Evolutionary conservation across 805 yeast genomes (phyloP).

Genomic region (Clavispora carvajalis): DNA sequence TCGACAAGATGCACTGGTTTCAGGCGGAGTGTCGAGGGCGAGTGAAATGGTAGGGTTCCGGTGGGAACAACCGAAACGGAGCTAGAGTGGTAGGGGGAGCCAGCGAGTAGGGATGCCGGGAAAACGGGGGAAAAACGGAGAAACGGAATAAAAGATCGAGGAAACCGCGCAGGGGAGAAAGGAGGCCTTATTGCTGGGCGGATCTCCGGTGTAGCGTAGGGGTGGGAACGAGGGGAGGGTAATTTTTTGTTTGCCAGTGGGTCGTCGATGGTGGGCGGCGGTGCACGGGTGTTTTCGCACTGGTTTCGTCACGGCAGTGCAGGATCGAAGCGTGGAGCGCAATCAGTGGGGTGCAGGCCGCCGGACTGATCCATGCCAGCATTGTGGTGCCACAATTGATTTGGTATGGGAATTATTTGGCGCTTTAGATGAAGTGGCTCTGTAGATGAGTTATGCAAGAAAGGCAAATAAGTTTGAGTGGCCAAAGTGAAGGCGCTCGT

Average conservation of each 20-base stretch:
- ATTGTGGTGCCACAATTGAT: too few relatives aligned
- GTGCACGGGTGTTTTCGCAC: background rate
- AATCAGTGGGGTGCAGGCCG: too few relatives aligned
- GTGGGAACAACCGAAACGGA: background rate
- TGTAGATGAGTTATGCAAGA: too few relatives aligned
- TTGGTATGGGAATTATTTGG: too few relatives aligned
- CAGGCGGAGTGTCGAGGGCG: background rate
- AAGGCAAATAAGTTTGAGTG: too few relatives aligned
- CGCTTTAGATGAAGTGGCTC: too few relatives aligned
- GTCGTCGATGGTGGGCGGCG: slow-evolving; percentile 1
- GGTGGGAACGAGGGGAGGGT: background rate
- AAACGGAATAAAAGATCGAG: background rate
- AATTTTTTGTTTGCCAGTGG: slow-evolving; percentile 1
- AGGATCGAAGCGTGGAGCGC: background rate
- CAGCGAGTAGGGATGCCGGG: background rate
- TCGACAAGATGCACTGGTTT: background rate
- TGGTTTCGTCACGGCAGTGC: background rate
- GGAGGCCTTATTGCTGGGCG: background rate
- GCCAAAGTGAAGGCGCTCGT: too few relatives aligned
- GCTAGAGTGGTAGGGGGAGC: background rate
- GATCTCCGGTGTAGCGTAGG: background rate
- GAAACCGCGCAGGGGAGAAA: background rate
- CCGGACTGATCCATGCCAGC: too few relatives aligned
- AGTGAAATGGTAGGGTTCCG: background rate
- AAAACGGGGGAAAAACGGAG: background rate